A percentile compares a stretch with the other conserved stretches of the same genome.
Conservation (phyloP, 805 yeast genomes). For the Candida montana region DNA sequence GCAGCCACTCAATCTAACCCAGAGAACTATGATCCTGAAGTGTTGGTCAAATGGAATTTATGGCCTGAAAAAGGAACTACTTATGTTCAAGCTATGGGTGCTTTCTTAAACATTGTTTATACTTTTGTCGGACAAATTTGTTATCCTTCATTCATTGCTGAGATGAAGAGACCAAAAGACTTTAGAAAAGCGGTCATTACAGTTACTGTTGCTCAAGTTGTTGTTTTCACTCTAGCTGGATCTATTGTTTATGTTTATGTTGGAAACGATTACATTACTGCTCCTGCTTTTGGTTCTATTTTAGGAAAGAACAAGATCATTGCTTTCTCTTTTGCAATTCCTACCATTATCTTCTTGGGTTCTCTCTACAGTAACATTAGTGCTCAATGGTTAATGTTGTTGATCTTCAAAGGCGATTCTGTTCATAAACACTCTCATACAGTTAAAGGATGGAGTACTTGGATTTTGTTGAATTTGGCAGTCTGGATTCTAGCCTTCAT, state of each 20-base stretch:
- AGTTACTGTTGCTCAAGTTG: slow-evolving; percentile 46
- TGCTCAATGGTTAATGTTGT: slow-evolving; percentile 45
- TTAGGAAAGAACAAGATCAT: slow-evolving; percentile 42
- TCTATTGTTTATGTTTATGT: slow-evolving; percentile 53
- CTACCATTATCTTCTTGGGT: slow-evolving; percentile 53
- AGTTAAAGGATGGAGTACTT: slow-evolving; percentile 44
- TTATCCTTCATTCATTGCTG: slow-evolving; percentile 56
- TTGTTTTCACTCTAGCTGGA: slow-evolving; percentile 51
- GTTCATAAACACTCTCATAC: slow-evolving; percentile 45
- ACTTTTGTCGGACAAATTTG: slow-evolving; percentile 63
- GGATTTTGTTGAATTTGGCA: slow-evolving; percentile 39
- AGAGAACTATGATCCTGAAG: slow-evolving; percentile 30
- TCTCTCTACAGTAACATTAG: slow-evolving; percentile 50
- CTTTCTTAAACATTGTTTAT: slow-evolving; percentile 53
- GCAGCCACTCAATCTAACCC: slow-evolving; percentile 52
- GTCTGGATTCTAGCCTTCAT: slow-evolving; percentile 51
- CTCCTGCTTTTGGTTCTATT: slow-evolving; percentile 57
- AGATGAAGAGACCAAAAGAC: slow-evolving; percentile 53
- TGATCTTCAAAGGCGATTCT: slow-evolving; percentile 35
- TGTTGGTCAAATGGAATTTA: slow-evolving; percentile 38
- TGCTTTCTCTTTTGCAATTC: slow-evolving; percentile 57
- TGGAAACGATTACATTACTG: slow-evolving; percentile 47
- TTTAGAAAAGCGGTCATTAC: slow-evolving; percentile 50
- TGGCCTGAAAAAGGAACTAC: slow-evolving; percentile 52
- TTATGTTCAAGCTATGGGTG: slow-evolving; percentile 49